Evolutionary conservation across 805 yeast genomes (phyloP).

Genomic region (Candida lessepsii): DNA sequence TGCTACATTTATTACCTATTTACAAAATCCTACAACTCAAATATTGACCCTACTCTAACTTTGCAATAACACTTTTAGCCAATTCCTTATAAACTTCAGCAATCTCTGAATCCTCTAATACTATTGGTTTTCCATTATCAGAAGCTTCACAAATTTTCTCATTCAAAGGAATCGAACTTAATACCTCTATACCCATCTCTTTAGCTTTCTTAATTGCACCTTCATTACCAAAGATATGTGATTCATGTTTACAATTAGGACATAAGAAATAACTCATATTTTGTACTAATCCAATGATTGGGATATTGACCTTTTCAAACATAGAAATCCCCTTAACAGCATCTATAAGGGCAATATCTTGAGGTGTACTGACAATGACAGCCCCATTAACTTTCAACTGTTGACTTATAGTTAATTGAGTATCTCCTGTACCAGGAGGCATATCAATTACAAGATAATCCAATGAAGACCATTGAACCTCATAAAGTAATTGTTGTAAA

Average conservation of each 20-base stretch:
- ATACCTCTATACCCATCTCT: constrained; percentile 44
- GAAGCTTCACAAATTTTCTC: constrained; percentile 58
- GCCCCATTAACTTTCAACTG: constrained; percentile 76
- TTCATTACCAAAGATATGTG: constrained; percentile 71
- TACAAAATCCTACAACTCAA: background rate
- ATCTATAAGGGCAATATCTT: constrained; percentile 78
- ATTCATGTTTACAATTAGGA: constrained; percentile 70
- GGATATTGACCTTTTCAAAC: constrained; percentile 71
- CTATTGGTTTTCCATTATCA: constrained; percentile 66
- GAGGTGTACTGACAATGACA: constrained; percentile 80
- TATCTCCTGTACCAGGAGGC: constrained; percentile 94
- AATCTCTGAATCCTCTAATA: constrained; percentile 38
- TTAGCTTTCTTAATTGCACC: constrained; percentile 55
- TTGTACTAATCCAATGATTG: constrained; percentile 74
- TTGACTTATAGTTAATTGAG: constrained; percentile 80
- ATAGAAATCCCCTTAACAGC: constrained; percentile 77
- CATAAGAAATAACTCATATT: constrained; percentile 80
- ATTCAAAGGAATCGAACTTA: constrained; percentile 69
- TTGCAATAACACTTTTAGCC: constrained; percentile 30
- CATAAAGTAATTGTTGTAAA: constrained; percentile 76
- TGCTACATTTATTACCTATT: no score
- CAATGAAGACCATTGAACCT: constrained; percentile 68
- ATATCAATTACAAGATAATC: constrained; percentile 75
- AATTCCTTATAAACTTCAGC: constrained; percentile 48
- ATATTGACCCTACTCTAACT: background rate